A percentile compares a stretch with the other conserved stretches of the same genome.
These are phyloP conservation scores for Phytophthora gonapodyides DNA, from an alignment of 352 stramenopile genomes.

Conservation along the genomic window DNA sequence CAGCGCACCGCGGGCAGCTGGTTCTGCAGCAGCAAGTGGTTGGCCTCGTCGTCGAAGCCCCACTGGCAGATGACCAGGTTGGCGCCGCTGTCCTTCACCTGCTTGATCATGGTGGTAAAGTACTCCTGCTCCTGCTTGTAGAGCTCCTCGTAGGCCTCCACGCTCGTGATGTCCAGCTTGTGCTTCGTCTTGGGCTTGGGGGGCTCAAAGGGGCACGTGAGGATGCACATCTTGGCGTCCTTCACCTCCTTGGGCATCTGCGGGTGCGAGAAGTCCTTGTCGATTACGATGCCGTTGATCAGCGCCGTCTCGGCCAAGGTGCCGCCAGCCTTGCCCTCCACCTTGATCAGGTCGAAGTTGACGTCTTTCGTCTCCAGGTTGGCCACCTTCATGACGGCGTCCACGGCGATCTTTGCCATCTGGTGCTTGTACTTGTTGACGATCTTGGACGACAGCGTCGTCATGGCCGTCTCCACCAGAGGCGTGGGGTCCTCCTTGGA, in stretches of 20 bases:
- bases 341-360: constrained; percentile 99
- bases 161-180: constrained; percentile 97
- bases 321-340: constrained; percentile 98
- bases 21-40: constrained; percentile 98
- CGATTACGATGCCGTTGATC: constrained; percentile 99
- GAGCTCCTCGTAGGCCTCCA: constrained; percentile 97
- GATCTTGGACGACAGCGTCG: constrained; percentile 99
- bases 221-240: constrained; percentile 98
- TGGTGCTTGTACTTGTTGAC: constrained; percentile 98
- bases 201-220: constrained; percentile 99
- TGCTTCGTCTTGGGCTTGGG: constrained; percentile 99
- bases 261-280: constrained; percentile 99
- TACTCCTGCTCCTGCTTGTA: constrained; percentile 99
- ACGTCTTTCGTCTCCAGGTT: constrained; percentile 99
- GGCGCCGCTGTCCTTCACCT: constrained; percentile 98
- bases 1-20: constrained; percentile 97
- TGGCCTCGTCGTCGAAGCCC: constrained; percentile 99
- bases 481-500: constrained; percentile 93
- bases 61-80: constrained; percentile 99
- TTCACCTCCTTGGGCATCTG: constrained; percentile 98
- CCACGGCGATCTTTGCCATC: constrained; percentile 99
- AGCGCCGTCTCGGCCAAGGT: constrained; percentile 98
- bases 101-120: constrained; percentile 99
- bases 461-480: constrained; percentile 98
- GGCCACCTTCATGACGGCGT: constrained; percentile 97